phyloP scores from a whole-genome alignment of 768 basidiomycete species.

The Arthromyces matolae region DNA sequence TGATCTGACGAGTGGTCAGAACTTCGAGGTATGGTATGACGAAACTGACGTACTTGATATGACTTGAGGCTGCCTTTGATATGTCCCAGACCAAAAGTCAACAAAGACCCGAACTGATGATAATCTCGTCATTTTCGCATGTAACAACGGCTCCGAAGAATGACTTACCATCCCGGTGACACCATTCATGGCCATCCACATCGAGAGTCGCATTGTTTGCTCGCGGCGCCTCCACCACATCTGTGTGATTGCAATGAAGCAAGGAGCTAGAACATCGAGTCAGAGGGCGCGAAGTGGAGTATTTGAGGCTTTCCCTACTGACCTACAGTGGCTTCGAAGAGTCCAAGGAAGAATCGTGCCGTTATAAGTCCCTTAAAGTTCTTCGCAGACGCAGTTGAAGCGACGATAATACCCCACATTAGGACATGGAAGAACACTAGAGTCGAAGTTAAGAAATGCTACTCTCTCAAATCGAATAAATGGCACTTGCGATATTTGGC shows the following conservation, averaged over 20 bases:
- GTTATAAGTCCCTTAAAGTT: constrained; percentile 39
- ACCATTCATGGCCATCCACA: constrained; percentile 44
- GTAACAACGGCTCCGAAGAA: no score
- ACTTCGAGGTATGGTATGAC: neutral
- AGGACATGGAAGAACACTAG: constrained; percentile 36
- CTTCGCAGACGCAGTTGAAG: constrained; percentile 34
- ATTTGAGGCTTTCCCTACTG: constrained; percentile 3
- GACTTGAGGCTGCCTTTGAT: constrained; percentile 33
- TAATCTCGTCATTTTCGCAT: neutral
- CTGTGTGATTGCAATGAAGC: constrained; percentile 46
- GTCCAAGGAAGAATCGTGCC: constrained; percentile 40
- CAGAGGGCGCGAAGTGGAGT: constrained; percentile 26
- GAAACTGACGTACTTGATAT: constrained; percentile 35
- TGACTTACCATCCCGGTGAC: constrained; percentile 32
- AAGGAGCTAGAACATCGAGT: constrained; percentile 29
- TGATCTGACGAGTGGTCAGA: constrained; percentile 23
- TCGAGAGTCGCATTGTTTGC: constrained; percentile 37
- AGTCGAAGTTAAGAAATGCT: neutral
- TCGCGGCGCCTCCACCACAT: constrained; percentile 52
- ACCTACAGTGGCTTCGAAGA: constrained; percentile 46
- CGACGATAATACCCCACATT: constrained; percentile 39
- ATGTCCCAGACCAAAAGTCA: constrained; percentile 40
- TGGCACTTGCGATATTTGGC: constrained; percentile 33
- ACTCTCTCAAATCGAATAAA: neutral
- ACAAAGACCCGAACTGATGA: constrained; percentile 36